Base-by-base conservation (phyloP, 306 rosid species). In the Purshia tridentata region DNA sequence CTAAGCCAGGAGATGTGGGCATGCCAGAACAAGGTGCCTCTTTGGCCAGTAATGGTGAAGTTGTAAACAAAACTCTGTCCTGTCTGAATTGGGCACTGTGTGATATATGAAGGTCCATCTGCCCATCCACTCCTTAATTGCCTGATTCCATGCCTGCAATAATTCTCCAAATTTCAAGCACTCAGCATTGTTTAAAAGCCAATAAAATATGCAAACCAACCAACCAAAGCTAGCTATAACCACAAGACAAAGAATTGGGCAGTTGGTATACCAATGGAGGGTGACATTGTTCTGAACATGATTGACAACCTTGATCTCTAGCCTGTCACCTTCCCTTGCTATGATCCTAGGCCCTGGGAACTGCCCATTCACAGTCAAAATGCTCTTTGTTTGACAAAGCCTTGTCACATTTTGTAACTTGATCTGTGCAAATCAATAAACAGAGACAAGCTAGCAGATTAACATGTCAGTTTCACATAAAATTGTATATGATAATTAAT, bases 1-100 rank as follows among this genome's bases (percentile, higher is more conserved):
- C 91, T 86, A 7, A 90, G 85, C 96, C 93, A 90, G 67, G 91
- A 86, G 67, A 90, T 90, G 70, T 88, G 91, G 20, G 93, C 96
- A 78, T 90, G 93, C 91, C 87, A 90, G 78, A 86, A 88, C 42
- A 88, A 52, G 19, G 96, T 90, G 76, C 96, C 96, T 72, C 91
- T 73, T 61, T 88, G 93, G 15, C 96, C 86, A 13, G 54, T 80
- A 60, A 86, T 49, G 40, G 87, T 88, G 77, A 88, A 90, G 65
- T 90, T 88, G 72, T 90, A 86, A 8, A 88, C 79, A 85, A 42
- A 88, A 65, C 44, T 69, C 67, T 90, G 86, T 11, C 93, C 88
- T 18, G 81, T 78, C 16, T 78, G 93, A 77, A 90, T 90, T 51
- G 96, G 93, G 50, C 93, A 88, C 70, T 90, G 91, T 4, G 93